Conservation (phyloP, 306 rosid genomes). For the Datisca glomerata region DNA sequence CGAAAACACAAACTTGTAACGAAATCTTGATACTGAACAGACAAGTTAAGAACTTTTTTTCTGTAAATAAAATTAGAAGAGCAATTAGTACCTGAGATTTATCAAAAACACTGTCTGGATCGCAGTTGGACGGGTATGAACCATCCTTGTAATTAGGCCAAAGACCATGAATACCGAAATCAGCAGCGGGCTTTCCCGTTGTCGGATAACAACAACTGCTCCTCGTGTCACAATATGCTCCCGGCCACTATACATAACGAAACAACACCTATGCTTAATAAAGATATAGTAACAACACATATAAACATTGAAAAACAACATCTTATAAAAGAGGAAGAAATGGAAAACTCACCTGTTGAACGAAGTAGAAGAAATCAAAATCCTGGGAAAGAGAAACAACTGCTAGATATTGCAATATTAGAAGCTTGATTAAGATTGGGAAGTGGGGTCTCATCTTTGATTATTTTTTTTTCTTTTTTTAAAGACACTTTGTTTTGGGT, state of each 20-base stretch:
- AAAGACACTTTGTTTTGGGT: background rate
- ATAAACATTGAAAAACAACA: background rate
- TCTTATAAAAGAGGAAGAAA: background rate
- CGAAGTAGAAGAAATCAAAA: constrained; percentile 66
- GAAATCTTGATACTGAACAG: too few relatives aligned
- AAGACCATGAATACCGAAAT: constrained; percentile 78
- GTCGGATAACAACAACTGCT: constrained; percentile 67
- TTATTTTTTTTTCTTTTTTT: background rate
- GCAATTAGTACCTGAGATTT: constrained; percentile 44
- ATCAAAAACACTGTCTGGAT: constrained; percentile 36
- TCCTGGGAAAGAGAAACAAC: constrained; percentile 28
- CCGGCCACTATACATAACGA: constrained; percentile 62
- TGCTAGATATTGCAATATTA: constrained; percentile 31
- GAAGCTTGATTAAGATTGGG: constrained; percentile 25
- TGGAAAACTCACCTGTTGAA: constrained; percentile 35
- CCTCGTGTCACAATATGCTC: constrained; percentile 64
- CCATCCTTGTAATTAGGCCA: constrained; percentile 66
- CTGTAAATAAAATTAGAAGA: too few relatives aligned
- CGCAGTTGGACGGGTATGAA: constrained; percentile 22
- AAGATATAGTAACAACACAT: too few relatives aligned
- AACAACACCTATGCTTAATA: too few relatives aligned
- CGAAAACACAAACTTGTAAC: too few relatives aligned
- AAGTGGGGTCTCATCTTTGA: constrained; percentile 9
- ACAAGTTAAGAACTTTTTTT: too few relatives aligned
- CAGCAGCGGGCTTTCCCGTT: constrained; percentile 61